Evolutionary conservation across 768 basidiomycete genomes (phyloP).

Genomic region (Chalciporus piperatus): DNA sequence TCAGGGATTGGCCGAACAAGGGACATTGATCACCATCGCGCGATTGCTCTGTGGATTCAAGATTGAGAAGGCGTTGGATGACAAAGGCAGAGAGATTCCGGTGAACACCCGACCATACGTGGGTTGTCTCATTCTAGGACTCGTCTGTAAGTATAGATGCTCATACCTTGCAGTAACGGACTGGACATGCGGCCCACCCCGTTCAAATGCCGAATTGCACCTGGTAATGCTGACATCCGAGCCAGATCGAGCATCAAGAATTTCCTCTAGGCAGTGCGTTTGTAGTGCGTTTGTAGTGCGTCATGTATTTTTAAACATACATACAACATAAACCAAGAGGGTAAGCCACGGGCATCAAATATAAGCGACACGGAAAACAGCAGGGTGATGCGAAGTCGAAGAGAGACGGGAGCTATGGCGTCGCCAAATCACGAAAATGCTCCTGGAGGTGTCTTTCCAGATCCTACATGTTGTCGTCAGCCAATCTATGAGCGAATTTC

Average conservation of each 20-base stretch:
- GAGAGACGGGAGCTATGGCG: not conserved
- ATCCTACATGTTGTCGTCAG: conserved; percentile 14
- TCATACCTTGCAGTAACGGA: not conserved
- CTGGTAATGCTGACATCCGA: not conserved
- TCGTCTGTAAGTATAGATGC: too few species aligned
- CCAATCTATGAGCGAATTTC: not conserved
- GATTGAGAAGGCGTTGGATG: too few species aligned
- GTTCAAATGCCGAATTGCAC: not conserved
- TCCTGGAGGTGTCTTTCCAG: conserved; percentile 25
- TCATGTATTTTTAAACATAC: not conserved
- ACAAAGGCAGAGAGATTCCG: too few species aligned
- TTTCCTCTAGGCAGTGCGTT: too few species aligned
- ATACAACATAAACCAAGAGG: not conserved
- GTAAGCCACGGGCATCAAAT: not conserved
- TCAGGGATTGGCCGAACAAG: too few species aligned
- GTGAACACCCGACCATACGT: too few species aligned
- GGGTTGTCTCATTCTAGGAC: too few species aligned
- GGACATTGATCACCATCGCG: too few species aligned
- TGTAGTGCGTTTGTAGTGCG: too few species aligned
- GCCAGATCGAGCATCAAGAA: not conserved
- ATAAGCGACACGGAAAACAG: not conserved
- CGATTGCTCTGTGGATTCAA: too few species aligned
- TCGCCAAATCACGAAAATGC: conserved; percentile 15
- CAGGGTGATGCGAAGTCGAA: too few species aligned
- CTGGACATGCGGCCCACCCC: not conserved